A percentile compares a stretch with the other conserved stretches of the same genome.
These are phyloP conservation scores for Leccinum fibrillosum DNA, from an alignment of 768 basidiomycete genomes.

Conservation along the genomic window DNA sequence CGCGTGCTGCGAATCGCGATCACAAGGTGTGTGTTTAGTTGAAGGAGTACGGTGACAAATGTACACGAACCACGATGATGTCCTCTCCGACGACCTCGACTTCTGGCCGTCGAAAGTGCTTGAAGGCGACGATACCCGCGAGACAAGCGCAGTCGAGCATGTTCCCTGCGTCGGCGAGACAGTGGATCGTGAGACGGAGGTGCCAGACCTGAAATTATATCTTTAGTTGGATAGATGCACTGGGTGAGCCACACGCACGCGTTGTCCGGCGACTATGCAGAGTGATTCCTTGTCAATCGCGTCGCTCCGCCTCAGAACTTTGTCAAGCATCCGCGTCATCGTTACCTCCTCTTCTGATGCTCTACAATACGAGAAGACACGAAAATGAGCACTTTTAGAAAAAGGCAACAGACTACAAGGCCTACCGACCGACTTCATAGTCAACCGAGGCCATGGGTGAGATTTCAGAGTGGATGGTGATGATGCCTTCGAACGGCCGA, in stretches of 20 bases:
- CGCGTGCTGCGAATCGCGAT: conserved; percentile 54
- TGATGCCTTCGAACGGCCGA: conserved; percentile 85
- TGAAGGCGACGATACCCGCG: conserved; percentile 87
- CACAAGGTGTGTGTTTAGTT: not conserved
- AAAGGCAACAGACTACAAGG: conserved; percentile 12
- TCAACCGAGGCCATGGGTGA: conserved; percentile 95
- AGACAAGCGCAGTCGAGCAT: conserved; percentile 93
- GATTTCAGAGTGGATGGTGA: conserved; percentile 89
- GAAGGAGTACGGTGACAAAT: not conserved
- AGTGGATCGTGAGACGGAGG: conserved; percentile 84
- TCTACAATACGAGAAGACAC: conserved; percentile 35
- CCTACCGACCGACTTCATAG: conserved; percentile 92
- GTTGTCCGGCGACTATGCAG: conserved; percentile 92
- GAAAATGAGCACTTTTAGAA: not conserved
- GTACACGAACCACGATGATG: conserved; percentile 58
- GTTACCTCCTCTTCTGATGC: conserved; percentile 89
- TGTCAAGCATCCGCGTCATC: conserved; percentile 90
- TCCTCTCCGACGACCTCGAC: conserved; percentile 60
- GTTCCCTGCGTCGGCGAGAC: conserved; percentile 88
- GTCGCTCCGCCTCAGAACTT: conserved; percentile 85
- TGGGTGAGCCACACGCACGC: conserved; percentile 46
- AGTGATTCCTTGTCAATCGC: conserved; percentile 95
- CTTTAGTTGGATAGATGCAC: not conserved
- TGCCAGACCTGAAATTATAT: conserved; percentile 80
- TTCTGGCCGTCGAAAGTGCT: conserved; percentile 89